Evolutionary conservation across 768 basidiomycete genomes (phyloP).

Genomic region (Candolleomyces aberdarensis): DNA sequence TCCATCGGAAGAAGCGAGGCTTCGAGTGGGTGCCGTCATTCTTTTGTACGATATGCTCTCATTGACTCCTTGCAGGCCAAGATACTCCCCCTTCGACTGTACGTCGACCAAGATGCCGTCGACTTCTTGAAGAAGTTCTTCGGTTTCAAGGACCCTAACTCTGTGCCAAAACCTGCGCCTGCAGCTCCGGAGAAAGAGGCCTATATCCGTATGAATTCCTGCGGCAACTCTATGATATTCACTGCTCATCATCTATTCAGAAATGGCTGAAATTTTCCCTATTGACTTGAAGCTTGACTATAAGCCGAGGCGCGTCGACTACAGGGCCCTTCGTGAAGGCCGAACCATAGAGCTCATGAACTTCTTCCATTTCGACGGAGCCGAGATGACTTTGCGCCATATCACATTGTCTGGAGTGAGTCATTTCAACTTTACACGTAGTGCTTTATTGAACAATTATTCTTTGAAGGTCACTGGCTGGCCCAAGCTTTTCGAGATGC

Average conservation of each 20-base stretch:
- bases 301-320: conserved; percentile 96
- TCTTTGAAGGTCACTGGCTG: conserved; percentile 81
- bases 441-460: conserved; percentile 4
- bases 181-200: conserved; percentile 41
- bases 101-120: conserved; percentile 97
- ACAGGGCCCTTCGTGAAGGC: conserved; percentile 85
- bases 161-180: conserved; percentile 26
- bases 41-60: not conserved
- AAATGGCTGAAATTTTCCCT: conserved; percentile 93
- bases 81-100: conserved; percentile 83
- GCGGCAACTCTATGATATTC: not conserved
- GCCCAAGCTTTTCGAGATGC: conserved; percentile 79
- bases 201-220: conserved; percentile 28
- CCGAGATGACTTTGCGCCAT: conserved; percentile 96
- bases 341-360: conserved; percentile 98
- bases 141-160: conserved; percentile 71
- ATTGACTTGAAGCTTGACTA: conserved; percentile 96
- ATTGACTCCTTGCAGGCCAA: conserved; percentile 59
- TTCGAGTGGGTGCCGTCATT: conserved; percentile 54
- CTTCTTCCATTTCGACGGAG: conserved; percentile 99
- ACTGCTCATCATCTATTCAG: conserved; percentile 35
- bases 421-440: conserved; percentile 10
- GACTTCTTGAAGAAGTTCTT: conserved; percentile 98
- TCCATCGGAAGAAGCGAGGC: conserved; percentile 70
- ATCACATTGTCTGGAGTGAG: conserved; percentile 88